Conservation (phyloP, 257 asterid genomes). For the Petunia axillaris region DNA sequence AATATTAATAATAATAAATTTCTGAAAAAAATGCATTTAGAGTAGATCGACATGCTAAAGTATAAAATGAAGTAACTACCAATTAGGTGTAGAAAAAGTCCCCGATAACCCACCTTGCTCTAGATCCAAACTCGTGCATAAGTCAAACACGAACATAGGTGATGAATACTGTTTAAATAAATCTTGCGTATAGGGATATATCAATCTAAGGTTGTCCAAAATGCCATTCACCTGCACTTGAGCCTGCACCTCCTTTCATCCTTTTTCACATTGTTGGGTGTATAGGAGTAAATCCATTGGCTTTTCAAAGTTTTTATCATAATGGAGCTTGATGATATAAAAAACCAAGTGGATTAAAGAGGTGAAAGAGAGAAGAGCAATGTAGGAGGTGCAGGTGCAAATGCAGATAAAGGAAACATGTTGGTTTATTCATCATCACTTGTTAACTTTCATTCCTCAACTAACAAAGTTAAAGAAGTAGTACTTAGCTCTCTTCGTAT, state of each 20-base stretch:
- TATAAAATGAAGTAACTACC: too few species aligned
- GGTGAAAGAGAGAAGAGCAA: neutral
- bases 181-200: too few species aligned
- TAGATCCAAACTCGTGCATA: too few species aligned
- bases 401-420: constrained; percentile 46
- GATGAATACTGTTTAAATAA: too few species aligned
- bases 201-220: constrained; percentile 1
- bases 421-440: constrained; percentile 23
- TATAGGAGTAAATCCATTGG: neutral
- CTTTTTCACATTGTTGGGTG: neutral
- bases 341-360: neutral
- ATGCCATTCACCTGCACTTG: constrained; percentile 37
- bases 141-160: too few species aligned
- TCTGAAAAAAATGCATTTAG: too few species aligned
- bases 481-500: neutral
- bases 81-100: too few species aligned
- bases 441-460: neutral
- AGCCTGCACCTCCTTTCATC: constrained; percentile 33
- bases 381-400: constrained; percentile 48
- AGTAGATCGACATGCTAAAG: too few species aligned
- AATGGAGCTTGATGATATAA: neutral
- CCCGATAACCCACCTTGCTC: too few species aligned
- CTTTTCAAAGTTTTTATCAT: neutral
- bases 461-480: neutral
- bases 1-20: too few species aligned